Evolutionary conservation across 2,329 filamentous ascomycete species (phyloP), one percentile per base, ranked within the genome.

Genomic region (Arthroderma sp.): DNA sequence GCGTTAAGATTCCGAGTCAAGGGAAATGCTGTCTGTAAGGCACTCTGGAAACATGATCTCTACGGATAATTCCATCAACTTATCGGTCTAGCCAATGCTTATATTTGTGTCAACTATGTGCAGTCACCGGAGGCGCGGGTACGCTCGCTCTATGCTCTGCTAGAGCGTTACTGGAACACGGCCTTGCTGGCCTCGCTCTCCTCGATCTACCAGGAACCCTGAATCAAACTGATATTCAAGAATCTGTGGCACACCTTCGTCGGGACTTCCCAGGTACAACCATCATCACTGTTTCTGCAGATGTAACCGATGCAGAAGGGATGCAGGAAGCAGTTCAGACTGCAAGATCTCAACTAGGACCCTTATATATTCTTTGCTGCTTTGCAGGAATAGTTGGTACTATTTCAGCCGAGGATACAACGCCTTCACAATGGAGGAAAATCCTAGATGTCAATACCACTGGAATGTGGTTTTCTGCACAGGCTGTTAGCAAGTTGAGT

Each of bases 331-430:
- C 55, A 2, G 50, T 53, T 1, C 38, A 50, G 29, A 40, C 39
- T 4, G 52, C 54, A 5, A 44, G 47, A 3, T 43, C 47, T 1
- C 34, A 60, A 1, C 62, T 80, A 2, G 75, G 75, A 1, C 62
- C 63, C 11, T 56, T 83, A 2, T 67, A 75, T 47, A 72, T 74
- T 37, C 62, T 82, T 1, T 69, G 76, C 50, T 79, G 75, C 52
- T 83, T 83, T 53, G 82, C 80, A 0, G 82, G 83, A 4, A 71
- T 86, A 0, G 82, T 85, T 0, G 71, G 70, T 33, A 81, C 75
- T 51, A 66, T 71, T 0, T 72, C 77, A 48, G 75, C 81, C 0
- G 59, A 82, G 1, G 74, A 80, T 1, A 77, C 80, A 22, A 22
- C 15, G 15, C 15, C 15, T 22, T 22, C 15, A 22, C 15, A 22